phyloP scores from a whole-genome alignment of 148 eudicot species.

The Chenopodium formosanum region DNA sequence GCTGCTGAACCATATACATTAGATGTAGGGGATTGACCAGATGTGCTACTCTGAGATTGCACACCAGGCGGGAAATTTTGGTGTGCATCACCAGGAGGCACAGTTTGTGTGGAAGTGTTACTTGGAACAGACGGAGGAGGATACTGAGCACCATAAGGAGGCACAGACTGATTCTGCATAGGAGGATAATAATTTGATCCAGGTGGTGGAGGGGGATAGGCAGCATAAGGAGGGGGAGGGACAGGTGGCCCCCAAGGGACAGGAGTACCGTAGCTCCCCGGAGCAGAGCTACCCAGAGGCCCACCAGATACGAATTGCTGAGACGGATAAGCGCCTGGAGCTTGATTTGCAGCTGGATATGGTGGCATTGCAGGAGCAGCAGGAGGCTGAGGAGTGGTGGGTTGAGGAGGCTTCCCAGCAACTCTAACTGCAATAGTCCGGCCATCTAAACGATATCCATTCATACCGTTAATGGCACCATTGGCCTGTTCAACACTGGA shows the following conservation, averaged over 20 bases:
- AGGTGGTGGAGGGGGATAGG: conserved; percentile 70
- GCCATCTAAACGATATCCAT: conserved; percentile 71
- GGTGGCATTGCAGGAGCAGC: conserved; percentile 48
- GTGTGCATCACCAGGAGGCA: conserved; percentile 45
- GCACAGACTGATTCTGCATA: conserved; percentile 46
- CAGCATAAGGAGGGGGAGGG: conserved; percentile 56
- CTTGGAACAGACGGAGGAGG: conserved; percentile 55
- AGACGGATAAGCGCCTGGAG: conserved; percentile 59
- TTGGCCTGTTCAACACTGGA: conserved; percentile 69
- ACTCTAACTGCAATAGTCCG: conserved; percentile 84
- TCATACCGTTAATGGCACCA: conserved; percentile 72
- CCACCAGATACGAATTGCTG: conserved; percentile 62
- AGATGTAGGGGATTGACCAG: conserved; percentile 44
- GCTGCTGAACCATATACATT: conserved; percentile 43
- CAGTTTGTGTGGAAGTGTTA: conserved; percentile 39
- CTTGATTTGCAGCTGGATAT: conserved; percentile 47
- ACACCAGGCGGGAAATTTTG: conserved; percentile 63
- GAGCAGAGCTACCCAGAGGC: conserved; percentile 46
- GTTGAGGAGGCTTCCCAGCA: conserved; percentile 89
- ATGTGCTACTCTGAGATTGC: conserved; percentile 48
- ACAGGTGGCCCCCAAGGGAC: conserved; percentile 81
- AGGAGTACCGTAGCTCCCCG: conserved; percentile 54
- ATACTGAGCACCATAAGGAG: conserved; percentile 63
- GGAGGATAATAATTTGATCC: conserved; percentile 58
- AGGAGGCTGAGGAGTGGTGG: conserved; percentile 62